Conservation (phyloP, 768 basidiomycete genomes). For the Xerocomus spinulosus region DNA sequence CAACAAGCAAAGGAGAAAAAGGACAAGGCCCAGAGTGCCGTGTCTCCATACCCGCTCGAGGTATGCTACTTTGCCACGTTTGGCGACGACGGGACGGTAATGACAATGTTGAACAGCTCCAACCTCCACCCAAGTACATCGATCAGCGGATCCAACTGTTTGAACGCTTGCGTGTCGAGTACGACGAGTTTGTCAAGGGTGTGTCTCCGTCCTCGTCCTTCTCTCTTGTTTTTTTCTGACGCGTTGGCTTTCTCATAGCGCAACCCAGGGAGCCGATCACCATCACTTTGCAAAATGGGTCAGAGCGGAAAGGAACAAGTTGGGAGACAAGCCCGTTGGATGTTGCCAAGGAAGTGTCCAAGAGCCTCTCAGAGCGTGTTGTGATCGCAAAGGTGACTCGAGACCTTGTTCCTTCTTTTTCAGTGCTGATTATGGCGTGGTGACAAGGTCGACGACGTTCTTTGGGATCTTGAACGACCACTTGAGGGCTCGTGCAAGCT, state of each 20-base stretch:
- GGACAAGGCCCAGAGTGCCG: slow-evolving; percentile 27
- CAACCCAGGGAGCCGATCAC: slow-evolving; percentile 82
- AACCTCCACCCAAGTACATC: slow-evolving; percentile 83
- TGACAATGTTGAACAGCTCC: slow-evolving; percentile 45
- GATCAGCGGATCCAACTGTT: slow-evolving; percentile 88
- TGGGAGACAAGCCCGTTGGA: slow-evolving; percentile 96
- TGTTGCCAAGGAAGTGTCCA: slow-evolving; percentile 82
- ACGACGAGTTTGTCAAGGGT: slow-evolving; percentile 80
- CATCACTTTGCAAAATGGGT: slow-evolving; percentile 84
- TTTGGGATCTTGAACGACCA: slow-evolving; percentile 96
- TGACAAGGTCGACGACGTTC: slow-evolving; percentile 67
- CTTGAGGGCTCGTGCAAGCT: slow-evolving; percentile 81
- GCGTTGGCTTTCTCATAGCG: slow-evolving; percentile 25
- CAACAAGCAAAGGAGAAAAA: slow-evolving; percentile 43
- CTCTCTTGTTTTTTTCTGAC: neutral
- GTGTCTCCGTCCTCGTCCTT: slow-evolving; percentile 6
- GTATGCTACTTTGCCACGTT: slow-evolving; percentile 29
- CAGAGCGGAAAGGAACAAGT: slow-evolving; percentile 74
- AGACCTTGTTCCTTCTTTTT: neutral
- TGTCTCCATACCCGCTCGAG: slow-evolving; percentile 58
- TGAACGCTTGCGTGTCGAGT: slow-evolving; percentile 77
- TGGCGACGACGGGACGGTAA: neutral
- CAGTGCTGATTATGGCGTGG: neutral
- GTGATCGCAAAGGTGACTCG: slow-evolving; percentile 85
- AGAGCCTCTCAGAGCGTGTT: slow-evolving; percentile 79